phyloP scores from a whole-genome alignment of 2,329 filamentous ascomycete species.

The Phaeosphaeria sp. region DNA sequence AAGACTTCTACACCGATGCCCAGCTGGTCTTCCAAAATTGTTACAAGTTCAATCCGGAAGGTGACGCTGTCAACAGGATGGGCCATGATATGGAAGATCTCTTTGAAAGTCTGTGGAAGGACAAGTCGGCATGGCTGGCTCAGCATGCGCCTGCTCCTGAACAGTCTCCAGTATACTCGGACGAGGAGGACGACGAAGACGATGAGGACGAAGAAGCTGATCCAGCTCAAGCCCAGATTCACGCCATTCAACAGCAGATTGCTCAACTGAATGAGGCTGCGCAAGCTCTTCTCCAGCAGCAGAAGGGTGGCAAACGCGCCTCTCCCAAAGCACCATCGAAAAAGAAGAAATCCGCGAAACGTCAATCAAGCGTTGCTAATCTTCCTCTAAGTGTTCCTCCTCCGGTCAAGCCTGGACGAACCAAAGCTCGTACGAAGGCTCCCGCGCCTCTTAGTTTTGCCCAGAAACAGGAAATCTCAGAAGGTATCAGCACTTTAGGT shows the following conservation, averaged over 20 bases:
- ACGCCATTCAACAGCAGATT: slow-evolving; percentile 69
- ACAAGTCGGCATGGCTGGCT: slow-evolving; percentile 82
- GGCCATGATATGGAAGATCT: slow-evolving; percentile 76
- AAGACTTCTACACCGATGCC: slow-evolving; percentile 86
- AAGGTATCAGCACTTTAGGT: slow-evolving; percentile 81
- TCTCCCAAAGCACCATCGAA: slow-evolving; percentile 55
- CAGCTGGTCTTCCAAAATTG: slow-evolving; percentile 88
- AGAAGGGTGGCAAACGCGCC: slow-evolving; percentile 58
- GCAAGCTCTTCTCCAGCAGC: slow-evolving; percentile 56
- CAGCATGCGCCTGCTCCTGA: slow-evolving; percentile 72
- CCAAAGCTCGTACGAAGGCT: slow-evolving; percentile 60
- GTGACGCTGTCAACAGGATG: slow-evolving; percentile 74
- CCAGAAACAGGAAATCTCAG: slow-evolving; percentile 91
- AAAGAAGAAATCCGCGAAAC: slow-evolving; percentile 53
- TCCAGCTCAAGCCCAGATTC: slow-evolving; percentile 52
- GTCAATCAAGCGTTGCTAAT: slow-evolving; percentile 27
- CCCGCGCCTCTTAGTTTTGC: slow-evolving; percentile 72
- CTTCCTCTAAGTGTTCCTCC: slow-evolving; percentile 36
- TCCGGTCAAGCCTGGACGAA: slow-evolving; percentile 42
- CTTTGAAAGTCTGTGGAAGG: slow-evolving; percentile 77
- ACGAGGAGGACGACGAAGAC: slow-evolving; percentile 73
- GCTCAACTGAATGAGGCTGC: slow-evolving; percentile 70
- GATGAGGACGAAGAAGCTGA: slow-evolving; percentile 61
- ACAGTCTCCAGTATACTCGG: slow-evolving; percentile 63
- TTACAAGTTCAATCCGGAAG: slow-evolving; percentile 85